Conservation (phyloP, 1,284 basidiomycete genomes). For the Phellinidium pouzarii region DNA sequence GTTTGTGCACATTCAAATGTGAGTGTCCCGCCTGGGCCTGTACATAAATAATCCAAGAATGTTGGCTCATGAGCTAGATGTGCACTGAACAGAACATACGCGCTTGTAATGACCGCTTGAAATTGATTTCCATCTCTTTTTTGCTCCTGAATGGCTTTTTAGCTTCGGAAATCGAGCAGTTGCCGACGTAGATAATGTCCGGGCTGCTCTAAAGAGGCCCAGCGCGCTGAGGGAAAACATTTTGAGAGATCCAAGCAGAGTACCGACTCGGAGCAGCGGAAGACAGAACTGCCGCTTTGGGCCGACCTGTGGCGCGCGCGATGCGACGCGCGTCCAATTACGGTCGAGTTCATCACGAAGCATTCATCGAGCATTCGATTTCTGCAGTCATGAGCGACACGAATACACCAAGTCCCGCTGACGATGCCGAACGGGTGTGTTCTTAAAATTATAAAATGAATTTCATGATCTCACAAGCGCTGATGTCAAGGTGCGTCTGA, state of each 20-base stretch:
- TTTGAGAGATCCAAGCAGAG: too few relatives aligned
- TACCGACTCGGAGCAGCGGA: neutral
- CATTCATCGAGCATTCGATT: neutral
- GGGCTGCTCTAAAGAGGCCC: conserved; percentile 8
- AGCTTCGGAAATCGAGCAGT: conserved; percentile 52
- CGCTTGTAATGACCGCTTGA: conserved; percentile 72
- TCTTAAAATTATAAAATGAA: conserved; percentile 13
- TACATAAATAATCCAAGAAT: conserved; percentile 7
- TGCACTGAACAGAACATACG: conserved; percentile 35
- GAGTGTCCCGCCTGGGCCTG: conserved; percentile 63
- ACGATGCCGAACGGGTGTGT: conserved; percentile 71
- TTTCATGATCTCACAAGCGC: conserved; percentile 9
- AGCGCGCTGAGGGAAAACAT: conserved; percentile 9
- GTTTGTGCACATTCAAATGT: conserved; percentile 67
- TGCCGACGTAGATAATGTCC: conserved; percentile 42
- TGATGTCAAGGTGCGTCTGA: conserved; percentile 69
- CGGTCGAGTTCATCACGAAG: neutral
- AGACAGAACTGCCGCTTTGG: neutral
- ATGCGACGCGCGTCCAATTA: neutral
- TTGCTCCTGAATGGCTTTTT: conserved; percentile 73
- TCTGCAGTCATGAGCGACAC: conserved; percentile 37
- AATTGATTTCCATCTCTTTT: conserved; percentile 72
- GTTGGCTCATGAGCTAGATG: conserved; percentile 1
- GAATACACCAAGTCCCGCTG: conserved; percentile 41
- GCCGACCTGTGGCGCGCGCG: neutral